phyloP scores from a whole-genome alignment of 2,329 filamentous ascomycete species.

The Cercospora zeae-maydis region DNA sequence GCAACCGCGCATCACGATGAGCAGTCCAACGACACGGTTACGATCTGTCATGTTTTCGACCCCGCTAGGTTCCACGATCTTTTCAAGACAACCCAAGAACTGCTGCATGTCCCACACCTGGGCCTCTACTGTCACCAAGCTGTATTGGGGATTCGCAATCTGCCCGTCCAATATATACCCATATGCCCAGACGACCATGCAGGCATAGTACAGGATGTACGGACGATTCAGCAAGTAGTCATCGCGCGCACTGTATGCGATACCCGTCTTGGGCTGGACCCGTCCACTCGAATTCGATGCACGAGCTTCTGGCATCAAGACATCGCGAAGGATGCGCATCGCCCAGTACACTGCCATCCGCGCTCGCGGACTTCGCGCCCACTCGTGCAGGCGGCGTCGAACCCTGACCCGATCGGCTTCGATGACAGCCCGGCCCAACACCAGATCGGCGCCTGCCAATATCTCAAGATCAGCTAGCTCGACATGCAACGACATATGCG shows the following conservation, averaged over 20 bases:
- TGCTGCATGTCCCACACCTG: constrained; percentile 73
- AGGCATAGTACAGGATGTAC: constrained; percentile 93
- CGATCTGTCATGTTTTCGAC: constrained; percentile 69
- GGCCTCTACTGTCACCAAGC: constrained; percentile 59
- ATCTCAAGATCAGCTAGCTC: constrained; percentile 98
- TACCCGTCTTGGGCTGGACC: constrained; percentile 36
- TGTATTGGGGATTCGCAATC: constrained; percentile 35
- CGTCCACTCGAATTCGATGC: constrained; percentile 8
- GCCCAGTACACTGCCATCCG: constrained; percentile 92
- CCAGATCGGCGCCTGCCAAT: constrained; percentile 79
- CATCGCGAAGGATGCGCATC: constrained; percentile 80
- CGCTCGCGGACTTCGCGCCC: constrained; percentile 83
- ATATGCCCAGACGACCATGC: constrained; percentile 91
- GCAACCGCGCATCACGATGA: constrained; percentile 76
- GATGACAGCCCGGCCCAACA: constrained; percentile 82
- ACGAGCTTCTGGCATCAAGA: constrained; percentile 59
- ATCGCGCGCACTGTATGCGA: constrained; percentile 73
- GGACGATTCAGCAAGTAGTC: constrained; percentile 87
- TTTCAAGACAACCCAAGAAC: constrained; percentile 70
- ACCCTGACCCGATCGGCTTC: constrained; percentile 75
- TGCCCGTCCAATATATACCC: constrained; percentile 86
- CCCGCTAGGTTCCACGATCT: constrained; percentile 70
- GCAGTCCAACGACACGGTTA: constrained; percentile 75
- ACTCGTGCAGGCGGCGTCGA: constrained; percentile 81
- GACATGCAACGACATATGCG: constrained; percentile 97